These are phyloP conservation scores for Polyporus arcularius DNA, from an alignment of 768 basidiomycete genomes.

Conservation along the genomic window DNA sequence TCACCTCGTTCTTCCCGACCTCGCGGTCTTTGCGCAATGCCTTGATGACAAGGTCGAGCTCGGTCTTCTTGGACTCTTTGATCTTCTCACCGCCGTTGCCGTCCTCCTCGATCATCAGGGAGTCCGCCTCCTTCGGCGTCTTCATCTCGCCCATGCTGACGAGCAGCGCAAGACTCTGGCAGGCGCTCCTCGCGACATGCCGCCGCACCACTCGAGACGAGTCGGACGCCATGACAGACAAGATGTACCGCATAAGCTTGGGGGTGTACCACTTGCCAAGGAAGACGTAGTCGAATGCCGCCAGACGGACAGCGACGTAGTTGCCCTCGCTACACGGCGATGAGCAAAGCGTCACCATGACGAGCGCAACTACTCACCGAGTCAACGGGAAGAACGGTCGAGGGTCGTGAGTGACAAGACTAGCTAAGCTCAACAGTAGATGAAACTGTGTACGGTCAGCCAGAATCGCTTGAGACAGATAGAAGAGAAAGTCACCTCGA, in stretches of 20 bases:
- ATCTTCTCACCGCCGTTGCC: conserved; percentile 68
- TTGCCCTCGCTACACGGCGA: conserved; percentile 77
- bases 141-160: conserved; percentile 92
- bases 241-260: conserved; percentile 82
- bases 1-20: conserved; percentile 74
- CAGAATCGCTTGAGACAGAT: background rate
- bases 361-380: conserved; percentile 50
- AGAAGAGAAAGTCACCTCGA: conserved; percentile 64
- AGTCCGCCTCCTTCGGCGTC: conserved; percentile 72
- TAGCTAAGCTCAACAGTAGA: conserved; percentile 72
- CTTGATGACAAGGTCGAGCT: conserved; percentile 84
- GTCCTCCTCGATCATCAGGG: conserved; percentile 85
- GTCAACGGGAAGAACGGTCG: conserved; percentile 86
- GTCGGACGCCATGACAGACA: conserved; percentile 86
- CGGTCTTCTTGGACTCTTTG: conserved; percentile 79
- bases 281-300: conserved; percentile 94
- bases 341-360: conserved; percentile 10
- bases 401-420: conserved; percentile 75
- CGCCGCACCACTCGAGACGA: conserved; percentile 80
- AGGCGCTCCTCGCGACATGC: conserved; percentile 83
- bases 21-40: conserved; percentile 85
- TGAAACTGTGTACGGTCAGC: conserved; percentile 58
- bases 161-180: conserved; percentile 83
- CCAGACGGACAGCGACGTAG: conserved; percentile 85
- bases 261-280: conserved; percentile 86